phyloP scores from a whole-genome alignment of 345 rosid genomes.

The Ceriops decandra region DNA sequence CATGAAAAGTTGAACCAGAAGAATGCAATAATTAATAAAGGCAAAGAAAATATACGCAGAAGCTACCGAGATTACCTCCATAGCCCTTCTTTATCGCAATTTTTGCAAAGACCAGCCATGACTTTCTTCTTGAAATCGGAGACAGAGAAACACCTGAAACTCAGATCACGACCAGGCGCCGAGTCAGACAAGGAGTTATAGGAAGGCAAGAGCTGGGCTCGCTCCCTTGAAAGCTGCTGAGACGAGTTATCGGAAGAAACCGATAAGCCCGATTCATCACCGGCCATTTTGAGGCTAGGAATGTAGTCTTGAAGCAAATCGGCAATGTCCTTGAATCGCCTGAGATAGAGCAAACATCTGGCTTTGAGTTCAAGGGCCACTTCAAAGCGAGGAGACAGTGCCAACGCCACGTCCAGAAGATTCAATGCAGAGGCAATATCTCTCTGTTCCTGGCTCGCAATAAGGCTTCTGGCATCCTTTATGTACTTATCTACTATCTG shows the following conservation, averaged over 20 bases:
- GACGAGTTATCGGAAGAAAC: slow-evolving; percentile 53
- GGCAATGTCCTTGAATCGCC: slow-evolving; percentile 71
- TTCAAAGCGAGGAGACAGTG: slow-evolving; percentile 72
- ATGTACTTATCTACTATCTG: slow-evolving; percentile 78
- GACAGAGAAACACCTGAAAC: slow-evolving; percentile 70
- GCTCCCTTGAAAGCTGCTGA: slow-evolving; percentile 40
- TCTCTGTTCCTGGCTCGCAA: slow-evolving; percentile 57
- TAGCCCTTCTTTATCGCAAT: slow-evolving; percentile 72
- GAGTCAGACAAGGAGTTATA: slow-evolving; percentile 15
- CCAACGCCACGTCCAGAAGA: slow-evolving; percentile 74
- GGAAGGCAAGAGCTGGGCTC: slow-evolving; percentile 49
- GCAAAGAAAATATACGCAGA: no score
- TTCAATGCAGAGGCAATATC: slow-evolving; percentile 60
- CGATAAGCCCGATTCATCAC: slow-evolving; percentile 50
- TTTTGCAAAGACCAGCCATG: slow-evolving; percentile 73
- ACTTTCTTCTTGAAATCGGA: slow-evolving; percentile 89
- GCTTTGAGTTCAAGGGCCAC: slow-evolving; percentile 77
- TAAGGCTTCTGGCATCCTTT: slow-evolving; percentile 62
- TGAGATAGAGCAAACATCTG: slow-evolving; percentile 57
- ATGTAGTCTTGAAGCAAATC: slow-evolving; percentile 84
- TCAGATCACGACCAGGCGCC: slow-evolving; percentile 38
- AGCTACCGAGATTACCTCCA: slow-evolving; percentile 64
- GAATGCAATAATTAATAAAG: not conserved
- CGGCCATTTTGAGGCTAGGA: slow-evolving; percentile 60
- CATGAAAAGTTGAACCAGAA: slow-evolving; percentile 16